Evolutionary conservation across 2,329 filamentous ascomycete genomes (phyloP).

Genomic region (Aureobasidium mangrovei): DNA sequence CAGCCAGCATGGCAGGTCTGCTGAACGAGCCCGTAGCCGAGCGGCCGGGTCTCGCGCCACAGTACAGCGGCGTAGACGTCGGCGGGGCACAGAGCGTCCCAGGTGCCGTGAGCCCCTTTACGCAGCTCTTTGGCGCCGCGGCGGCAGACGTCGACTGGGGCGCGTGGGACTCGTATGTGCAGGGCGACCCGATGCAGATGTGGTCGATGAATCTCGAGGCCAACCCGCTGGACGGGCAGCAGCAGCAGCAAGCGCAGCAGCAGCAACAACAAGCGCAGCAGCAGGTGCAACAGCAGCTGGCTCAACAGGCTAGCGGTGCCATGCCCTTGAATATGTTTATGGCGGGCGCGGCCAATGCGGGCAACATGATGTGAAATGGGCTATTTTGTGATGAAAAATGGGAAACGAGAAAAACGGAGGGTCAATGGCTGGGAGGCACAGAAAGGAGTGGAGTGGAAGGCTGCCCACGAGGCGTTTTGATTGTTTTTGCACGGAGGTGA

Average conservation of each 20-base stretch:
- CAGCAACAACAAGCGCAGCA: conserved; percentile 12
- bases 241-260: conserved; percentile 20
- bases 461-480: not conserved
- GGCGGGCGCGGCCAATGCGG: not conserved
- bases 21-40: conserved; percentile 26
- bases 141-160: conserved; percentile 41
- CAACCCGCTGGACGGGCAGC: conserved; percentile 20
- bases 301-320: conserved; percentile 4
- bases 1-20: conserved; percentile 27
- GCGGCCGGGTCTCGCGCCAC: conserved; percentile 27
- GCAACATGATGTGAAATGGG: conserved; percentile 13
- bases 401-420: not conserved
- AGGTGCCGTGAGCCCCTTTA: conserved; percentile 27
- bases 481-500: too few species aligned
- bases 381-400: not conserved
- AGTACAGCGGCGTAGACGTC: conserved; percentile 27
- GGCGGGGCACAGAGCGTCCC: conserved; percentile 22
- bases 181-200: conserved; percentile 43
- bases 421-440: not conserved
- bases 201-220: conserved; percentile 26
- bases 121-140: conserved; percentile 30
- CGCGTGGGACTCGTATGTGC: conserved; percentile 61
- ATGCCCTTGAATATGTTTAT: conserved; percentile 13
- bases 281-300: conserved; percentile 11
- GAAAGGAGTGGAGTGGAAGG: not conserved